These are phyloP conservation scores for Pyrenochaeta sp. DNA, from an alignment of 2,329 filamentous ascomycete species.

Conservation along the genomic window DNA sequence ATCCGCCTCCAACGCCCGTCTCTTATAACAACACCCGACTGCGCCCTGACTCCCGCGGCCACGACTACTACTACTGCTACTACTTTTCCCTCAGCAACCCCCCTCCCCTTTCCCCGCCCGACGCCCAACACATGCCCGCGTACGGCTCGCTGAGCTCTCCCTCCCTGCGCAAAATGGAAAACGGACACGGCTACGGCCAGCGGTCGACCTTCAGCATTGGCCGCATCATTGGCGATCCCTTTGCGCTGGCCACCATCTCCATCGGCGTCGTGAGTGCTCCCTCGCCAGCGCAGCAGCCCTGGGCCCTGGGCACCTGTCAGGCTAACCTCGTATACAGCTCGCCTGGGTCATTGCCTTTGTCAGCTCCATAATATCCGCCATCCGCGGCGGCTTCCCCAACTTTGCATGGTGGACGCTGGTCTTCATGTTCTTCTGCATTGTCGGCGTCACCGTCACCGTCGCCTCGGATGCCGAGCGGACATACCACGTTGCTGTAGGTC, in stretches of 20 bases:
- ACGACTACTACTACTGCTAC: too few relatives aligned
- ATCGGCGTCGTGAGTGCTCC: conserved; percentile 79
- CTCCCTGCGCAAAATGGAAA: conserved; percentile 83
- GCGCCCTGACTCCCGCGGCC: neutral
- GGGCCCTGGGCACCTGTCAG: conserved; percentile 22
- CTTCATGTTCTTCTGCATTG: conserved; percentile 84
- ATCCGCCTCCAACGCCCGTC: too few relatives aligned
- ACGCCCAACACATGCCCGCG: conserved; percentile 70
- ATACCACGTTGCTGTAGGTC: conserved; percentile 82
- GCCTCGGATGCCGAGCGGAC: conserved; percentile 84
- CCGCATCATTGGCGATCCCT: conserved; percentile 95
- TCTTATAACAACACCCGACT: too few relatives aligned
- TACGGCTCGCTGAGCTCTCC: conserved; percentile 78
- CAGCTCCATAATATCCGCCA: conserved; percentile 77
- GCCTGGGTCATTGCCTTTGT: conserved; percentile 96
- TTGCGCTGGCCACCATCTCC: conserved; percentile 91
- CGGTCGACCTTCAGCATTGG: conserved; percentile 72
- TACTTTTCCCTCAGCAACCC: neutral
- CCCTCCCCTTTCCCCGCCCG: conserved; percentile 48
- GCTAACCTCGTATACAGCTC: conserved; percentile 66
- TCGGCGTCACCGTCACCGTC: conserved; percentile 82
- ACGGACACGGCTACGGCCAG: conserved; percentile 61
- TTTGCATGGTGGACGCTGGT: conserved; percentile 93
- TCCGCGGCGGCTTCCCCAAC: conserved; percentile 72
- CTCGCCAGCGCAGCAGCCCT: neutral